A percentile compares a stretch with the other conserved stretches of the same genome.
Evolutionary conservation across 345 rosid genomes (phyloP).

Genomic region (Raphanus sativus): DNA sequence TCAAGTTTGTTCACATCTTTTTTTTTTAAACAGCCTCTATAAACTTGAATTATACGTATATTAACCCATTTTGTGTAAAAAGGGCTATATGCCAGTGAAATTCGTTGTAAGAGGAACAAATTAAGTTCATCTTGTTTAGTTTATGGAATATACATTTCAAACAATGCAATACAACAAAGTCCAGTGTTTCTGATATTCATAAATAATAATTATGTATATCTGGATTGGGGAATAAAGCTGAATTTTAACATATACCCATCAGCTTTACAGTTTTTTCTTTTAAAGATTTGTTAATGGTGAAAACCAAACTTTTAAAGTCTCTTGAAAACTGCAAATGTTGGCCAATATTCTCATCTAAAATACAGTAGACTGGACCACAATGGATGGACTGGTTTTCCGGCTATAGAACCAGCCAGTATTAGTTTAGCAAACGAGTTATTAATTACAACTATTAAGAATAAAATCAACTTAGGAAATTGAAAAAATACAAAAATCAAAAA

Average conservation of each 20-base stretch:
- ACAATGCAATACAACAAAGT: not conserved
- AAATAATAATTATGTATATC: not conserved
- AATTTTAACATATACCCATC: not conserved
- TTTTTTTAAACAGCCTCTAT: not conserved
- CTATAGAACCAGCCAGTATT: not conserved
- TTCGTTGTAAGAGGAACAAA: not conserved
- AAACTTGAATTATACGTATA: not conserved
- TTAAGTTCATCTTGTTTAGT: not conserved
- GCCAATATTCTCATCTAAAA: not conserved
- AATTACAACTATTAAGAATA: not conserved
- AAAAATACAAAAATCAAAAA: not conserved
- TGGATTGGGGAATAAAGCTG: not conserved
- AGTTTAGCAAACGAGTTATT: not conserved
- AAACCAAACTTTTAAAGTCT: not conserved
- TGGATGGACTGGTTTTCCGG: not conserved
- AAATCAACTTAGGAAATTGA: not conserved
- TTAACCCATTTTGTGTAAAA: not conserved
- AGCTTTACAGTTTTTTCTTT: not conserved
- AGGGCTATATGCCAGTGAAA: not conserved
- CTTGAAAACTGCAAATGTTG: not conserved
- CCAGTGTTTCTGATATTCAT: not conserved
- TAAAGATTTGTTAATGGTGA: not conserved
- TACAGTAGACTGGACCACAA: not conserved
- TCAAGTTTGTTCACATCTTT: not conserved
- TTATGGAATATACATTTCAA: not conserved